Evolutionary conservation across 192 early-diverging fungal species (phyloP), one percentile per base, ranked within the genome.

Genomic region (Chytriomyces confervae): DNA sequence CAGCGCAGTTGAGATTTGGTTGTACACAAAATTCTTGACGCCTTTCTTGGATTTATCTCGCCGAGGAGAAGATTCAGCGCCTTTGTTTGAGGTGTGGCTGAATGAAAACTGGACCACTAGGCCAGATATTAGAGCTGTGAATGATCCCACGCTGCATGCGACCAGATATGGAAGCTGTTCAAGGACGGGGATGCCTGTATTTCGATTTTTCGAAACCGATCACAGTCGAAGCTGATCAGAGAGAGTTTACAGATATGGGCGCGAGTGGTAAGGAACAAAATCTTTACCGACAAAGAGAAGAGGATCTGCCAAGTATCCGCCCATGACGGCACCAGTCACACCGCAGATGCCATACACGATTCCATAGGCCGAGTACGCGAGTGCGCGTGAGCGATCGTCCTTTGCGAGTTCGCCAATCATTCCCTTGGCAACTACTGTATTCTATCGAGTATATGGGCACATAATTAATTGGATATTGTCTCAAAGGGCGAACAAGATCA

Each of bases 361-460:
- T 3, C 84, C 84, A 53, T 85, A 85, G 20, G 72, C 77, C 24
- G 77, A 77, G 66, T 83, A 85, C 0, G 75, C 84, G 57, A 75
- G 69, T 2, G 84, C 84, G 7, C 81, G 63, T 27, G 77, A 61
- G 7, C 24, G 6, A 29, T 85, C 84, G 62, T 83, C 80, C 6
- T 61, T 47, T 4, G 80, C 75, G 7, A 85, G 60, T 66, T 85
- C 79, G 18, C 81, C 84, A 51, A 85, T 85, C 81, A 83, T 83
- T 20, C 80, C 80, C 69, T 85, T 85, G 67, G 84, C 84, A 11
- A 85, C 81, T 29, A 81, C 50, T 6, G 78, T 70, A 44, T 70
- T 72, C 13, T 36, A 36, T 36, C 36, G 36, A 36, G 36, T 2
- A 36, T 36, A 66, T 5, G 2, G 65, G 24, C 27, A 23, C 16